Evolutionary conservation across 208 protist species (phyloP).

Genomic region (Crithidia fasciculata): DNA sequence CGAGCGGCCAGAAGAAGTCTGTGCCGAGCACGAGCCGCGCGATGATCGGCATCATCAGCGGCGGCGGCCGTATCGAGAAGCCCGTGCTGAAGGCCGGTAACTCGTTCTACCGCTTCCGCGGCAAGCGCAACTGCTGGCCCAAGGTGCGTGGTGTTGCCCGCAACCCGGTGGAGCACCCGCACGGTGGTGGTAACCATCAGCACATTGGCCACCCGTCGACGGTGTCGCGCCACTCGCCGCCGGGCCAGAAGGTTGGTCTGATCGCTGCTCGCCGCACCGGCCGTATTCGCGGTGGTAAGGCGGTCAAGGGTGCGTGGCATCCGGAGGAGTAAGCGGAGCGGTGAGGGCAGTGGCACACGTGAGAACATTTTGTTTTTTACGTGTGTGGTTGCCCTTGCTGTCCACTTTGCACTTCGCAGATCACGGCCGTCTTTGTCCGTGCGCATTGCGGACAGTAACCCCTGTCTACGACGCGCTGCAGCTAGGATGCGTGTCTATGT

Average conservation of each 20-base stretch:
- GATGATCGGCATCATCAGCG: slow-evolving; percentile 98
- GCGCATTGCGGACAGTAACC: too few relatives aligned
- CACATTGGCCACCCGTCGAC: slow-evolving; percentile 98
- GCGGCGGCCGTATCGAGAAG: slow-evolving; percentile 99
- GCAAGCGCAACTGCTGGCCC: slow-evolving; percentile 99
- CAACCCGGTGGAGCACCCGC: slow-evolving; percentile 99
- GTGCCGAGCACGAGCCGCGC: slow-evolving; percentile 94
- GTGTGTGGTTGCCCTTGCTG: not conserved
- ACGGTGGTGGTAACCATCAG: slow-evolving; percentile 99
- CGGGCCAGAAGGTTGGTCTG: slow-evolving; percentile 98
- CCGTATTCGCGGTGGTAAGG: slow-evolving; percentile 92
- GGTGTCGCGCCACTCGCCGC: slow-evolving; percentile 89
- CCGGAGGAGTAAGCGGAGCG: slow-evolving; percentile 75
- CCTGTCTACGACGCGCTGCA: too few relatives aligned
- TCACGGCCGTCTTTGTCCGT: too few relatives aligned
- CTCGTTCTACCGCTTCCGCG: slow-evolving; percentile 98
- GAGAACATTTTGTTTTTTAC: too few relatives aligned
- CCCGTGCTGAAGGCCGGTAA: slow-evolving; percentile 99
- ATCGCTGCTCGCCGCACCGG: slow-evolving; percentile 99
- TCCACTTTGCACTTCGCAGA: not conserved
- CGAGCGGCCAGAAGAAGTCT: slow-evolving; percentile 98
- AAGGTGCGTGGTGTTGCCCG: slow-evolving; percentile 98
- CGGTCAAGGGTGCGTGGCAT: slow-evolving; percentile 88
- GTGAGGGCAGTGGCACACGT: too few relatives aligned
- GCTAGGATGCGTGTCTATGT: too few relatives aligned